These are phyloP conservation scores for Tulasnella sp. DNA, from an alignment of 768 basidiomycete species.

Conservation along the genomic window DNA sequence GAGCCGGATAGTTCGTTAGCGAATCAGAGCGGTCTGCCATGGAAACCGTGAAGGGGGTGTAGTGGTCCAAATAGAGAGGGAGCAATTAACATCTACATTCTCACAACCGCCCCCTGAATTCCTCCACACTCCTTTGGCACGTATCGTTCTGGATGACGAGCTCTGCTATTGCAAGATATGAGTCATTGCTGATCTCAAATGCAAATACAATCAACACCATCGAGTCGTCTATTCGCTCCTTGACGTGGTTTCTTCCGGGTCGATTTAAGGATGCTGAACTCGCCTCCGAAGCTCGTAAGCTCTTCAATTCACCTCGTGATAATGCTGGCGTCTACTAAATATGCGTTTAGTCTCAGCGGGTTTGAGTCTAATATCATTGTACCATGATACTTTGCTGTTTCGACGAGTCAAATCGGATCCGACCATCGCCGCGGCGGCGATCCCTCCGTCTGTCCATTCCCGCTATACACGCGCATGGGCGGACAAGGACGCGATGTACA, in stretches of 20 bases:
- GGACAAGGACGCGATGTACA: slow-evolving; percentile 57
- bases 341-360: slow-evolving; percentile 83
- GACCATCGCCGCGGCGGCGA: slow-evolving; percentile 54
- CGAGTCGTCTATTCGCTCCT: slow-evolving; percentile 77
- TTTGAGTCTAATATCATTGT: slow-evolving; percentile 80
- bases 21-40: background rate
- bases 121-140: background rate
- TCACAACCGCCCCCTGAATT: background rate
- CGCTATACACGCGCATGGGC: slow-evolving; percentile 87
- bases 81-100: too few species aligned
- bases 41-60: background rate
- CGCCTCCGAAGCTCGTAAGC: slow-evolving; percentile 88
- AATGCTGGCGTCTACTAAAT: too few species aligned
- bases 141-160: background rate
- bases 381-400: slow-evolving; percentile 86
- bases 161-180: slow-evolving; percentile 43
- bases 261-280: slow-evolving; percentile 96
- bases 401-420: slow-evolving; percentile 50
- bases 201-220: slow-evolving; percentile 44
- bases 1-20: background rate
- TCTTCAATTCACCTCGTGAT: slow-evolving; percentile 15
- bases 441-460: slow-evolving; percentile 67
- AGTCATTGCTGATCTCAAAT: slow-evolving; percentile 74
- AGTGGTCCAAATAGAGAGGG: too few species aligned
- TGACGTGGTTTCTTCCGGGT: slow-evolving; percentile 94